phyloP scores from a whole-genome alignment of 2,329 filamentous ascomycete genomes.

The Cercospora citrullina region DNA sequence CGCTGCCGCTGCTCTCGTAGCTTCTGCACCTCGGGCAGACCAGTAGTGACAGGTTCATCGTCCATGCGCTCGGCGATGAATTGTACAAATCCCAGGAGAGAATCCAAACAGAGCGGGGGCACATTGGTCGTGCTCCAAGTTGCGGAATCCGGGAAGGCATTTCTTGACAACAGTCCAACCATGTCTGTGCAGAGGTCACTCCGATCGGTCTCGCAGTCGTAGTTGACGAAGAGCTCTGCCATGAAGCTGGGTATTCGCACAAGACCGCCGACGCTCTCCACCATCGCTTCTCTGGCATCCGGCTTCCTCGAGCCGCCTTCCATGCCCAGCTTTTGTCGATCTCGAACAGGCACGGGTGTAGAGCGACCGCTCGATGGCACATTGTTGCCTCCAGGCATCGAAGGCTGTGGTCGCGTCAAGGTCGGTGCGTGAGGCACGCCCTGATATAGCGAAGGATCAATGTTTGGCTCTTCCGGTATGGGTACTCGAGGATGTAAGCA shows the following conservation, averaged over 20 bases:
- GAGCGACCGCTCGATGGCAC: conserved; percentile 75
- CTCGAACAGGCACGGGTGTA: conserved; percentile 87
- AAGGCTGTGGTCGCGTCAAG: conserved; percentile 71
- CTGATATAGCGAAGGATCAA: conserved; percentile 87
- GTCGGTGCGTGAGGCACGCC: conserved; percentile 91
- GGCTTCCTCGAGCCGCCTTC: conserved; percentile 90
- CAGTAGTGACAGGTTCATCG: conserved; percentile 63
- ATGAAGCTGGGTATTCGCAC: conserved; percentile 93
- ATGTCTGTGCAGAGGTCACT: conserved; percentile 93
- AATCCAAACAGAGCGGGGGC: conserved; percentile 89
- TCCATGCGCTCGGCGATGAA: conserved; percentile 86
- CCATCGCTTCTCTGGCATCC: conserved; percentile 96
- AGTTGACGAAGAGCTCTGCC: conserved; percentile 95
- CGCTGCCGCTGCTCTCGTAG: conserved; percentile 72
- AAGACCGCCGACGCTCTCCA: conserved; percentile 89
- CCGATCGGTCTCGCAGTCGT: conserved; percentile 91
- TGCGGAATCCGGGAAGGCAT: conserved; percentile 93
- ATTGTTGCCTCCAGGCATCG: conserved; percentile 36
- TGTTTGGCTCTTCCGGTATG: conserved; percentile 85
- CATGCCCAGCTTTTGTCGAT: conserved; percentile 86
- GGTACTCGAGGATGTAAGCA: conserved; percentile 93
- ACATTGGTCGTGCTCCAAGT: conserved; percentile 99
- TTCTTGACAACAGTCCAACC: conserved; percentile 86
- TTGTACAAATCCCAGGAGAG: conserved; percentile 85
- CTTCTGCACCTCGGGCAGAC: conserved; percentile 63